Evolutionary conservation across 768 basidiomycete species (phyloP).

Genomic region (Phanerochaete sordida): DNA sequence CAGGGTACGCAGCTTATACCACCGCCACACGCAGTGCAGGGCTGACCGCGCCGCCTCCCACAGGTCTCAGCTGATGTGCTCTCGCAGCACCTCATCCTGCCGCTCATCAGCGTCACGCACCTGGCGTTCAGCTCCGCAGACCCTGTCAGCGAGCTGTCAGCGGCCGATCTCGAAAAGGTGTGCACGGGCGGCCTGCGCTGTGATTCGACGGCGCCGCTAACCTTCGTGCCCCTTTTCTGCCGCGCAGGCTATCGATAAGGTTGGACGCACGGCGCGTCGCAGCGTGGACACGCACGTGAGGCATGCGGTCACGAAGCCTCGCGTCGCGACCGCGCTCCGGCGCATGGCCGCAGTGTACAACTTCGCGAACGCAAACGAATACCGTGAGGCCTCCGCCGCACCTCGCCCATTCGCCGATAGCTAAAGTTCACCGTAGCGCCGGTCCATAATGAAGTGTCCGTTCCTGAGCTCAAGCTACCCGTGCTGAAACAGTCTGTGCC

Average conservation of each 20-base stretch:
- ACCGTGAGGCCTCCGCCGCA: conserved; percentile 47
- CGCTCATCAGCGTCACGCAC: conserved; percentile 69
- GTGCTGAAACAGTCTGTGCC: conserved; percentile 5
- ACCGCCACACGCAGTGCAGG: background rate
- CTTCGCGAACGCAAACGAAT: conserved; percentile 52
- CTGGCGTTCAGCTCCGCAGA: conserved; percentile 63
- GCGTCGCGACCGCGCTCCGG: conserved; percentile 60
- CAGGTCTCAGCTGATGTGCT: conserved; percentile 61
- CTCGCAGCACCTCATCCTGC: conserved; percentile 75
- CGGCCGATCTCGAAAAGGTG: conserved; percentile 67
- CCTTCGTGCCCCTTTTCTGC: background rate
- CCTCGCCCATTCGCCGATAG: conserved; percentile 8
- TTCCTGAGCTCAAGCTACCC: conserved; percentile 37
- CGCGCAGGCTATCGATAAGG: conserved; percentile 60
- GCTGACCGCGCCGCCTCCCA: background rate
- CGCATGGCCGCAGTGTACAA: conserved; percentile 74
- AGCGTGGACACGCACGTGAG: conserved; percentile 68
- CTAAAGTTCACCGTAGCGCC: conserved; percentile 38
- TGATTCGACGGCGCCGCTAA: conserved; percentile 2
- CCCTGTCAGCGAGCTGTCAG: conserved; percentile 50
- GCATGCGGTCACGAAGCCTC: conserved; percentile 67
- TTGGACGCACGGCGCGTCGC: conserved; percentile 66
- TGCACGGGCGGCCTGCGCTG: background rate
- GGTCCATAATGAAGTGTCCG: conserved; percentile 43
- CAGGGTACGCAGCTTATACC: conserved; percentile 25